Evolutionary conservation across 1,139 yeast species (phyloP), one percentile per base, ranked within the genome.

Genomic region (Candida sojae): DNA sequence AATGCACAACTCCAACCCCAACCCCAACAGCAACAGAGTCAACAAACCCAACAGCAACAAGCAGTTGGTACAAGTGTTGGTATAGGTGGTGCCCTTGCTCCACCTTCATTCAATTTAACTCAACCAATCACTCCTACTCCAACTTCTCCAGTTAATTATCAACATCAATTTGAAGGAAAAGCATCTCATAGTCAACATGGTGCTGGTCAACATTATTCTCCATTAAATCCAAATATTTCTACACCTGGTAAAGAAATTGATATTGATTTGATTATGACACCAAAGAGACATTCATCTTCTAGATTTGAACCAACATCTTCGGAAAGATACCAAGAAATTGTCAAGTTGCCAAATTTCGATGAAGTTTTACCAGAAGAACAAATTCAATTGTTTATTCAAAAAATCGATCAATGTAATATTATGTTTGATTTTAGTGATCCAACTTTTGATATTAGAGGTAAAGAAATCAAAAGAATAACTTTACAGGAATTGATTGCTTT

Each of bases 401-500:
- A 93, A 62, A 84, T 92, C 49, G 96, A 91, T 60, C 99, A 95
- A 69, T 93, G 99, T 74, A 90, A 89, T 65, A 84, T 91, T 39
- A 83, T 93, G 75, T 93, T 93, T 72, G 97, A 93, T 70, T 93
- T 93, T 64, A 82, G 84, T 61, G 98, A 93, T 67, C 96, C 98
- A 6, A 87, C 96, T 10, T 84, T 85, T 51, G 98, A 93, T 67
- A 83, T 91, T 48, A 83, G 88, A 59, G 97, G 98, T 46, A 93
- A 93, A 65, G 98, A 93, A 64, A 82, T 92, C 61, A 93, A 93
- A 68, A 77, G 96, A 53, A 77, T 83, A 48, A 90, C 97, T 1
- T 75, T 95, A 49, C 92, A 87, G 62, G 98, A 93, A 66, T 80
- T 93, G 58, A 86, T 91, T 50, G 96, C 90, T 56, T 93, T 89